These are phyloP conservation scores for Primulina eburnea DNA, from an alignment of 257 asterid species.

Conservation along the genomic window DNA sequence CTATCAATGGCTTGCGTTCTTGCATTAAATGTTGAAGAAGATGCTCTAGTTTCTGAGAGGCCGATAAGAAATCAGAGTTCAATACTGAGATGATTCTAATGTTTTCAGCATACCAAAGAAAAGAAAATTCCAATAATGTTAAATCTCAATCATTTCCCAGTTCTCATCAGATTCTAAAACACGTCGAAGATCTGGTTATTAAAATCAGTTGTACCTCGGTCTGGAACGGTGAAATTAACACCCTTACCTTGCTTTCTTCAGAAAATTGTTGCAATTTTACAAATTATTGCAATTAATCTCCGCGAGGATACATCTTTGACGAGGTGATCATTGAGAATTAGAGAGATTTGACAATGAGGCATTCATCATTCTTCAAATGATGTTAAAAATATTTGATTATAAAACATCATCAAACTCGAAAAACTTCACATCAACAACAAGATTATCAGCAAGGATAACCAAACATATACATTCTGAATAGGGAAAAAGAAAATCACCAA, in stretches of 20 bases:
- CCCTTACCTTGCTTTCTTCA: background rate
- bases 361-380: background rate
- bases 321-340: background rate
- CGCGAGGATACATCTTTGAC: background rate
- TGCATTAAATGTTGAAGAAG: conserved; percentile 5
- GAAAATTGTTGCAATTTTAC: background rate
- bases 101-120: background rate
- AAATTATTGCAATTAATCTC: background rate
- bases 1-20: background rate
- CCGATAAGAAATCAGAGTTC: conserved; percentile 6
- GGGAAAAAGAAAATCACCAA: conserved; percentile 1
- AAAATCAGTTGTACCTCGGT: background rate
- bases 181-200: background rate
- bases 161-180: background rate
- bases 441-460: conserved; percentile 13
- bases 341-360: background rate
- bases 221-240: background rate
- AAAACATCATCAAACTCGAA: background rate
- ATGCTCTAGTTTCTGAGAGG: conserved; percentile 20
- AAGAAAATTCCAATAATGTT: background rate
- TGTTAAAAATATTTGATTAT: background rate
- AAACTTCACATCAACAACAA: conserved; percentile 10
- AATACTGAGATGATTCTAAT: conserved; percentile 9
- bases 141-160: too few species aligned
- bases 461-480: conserved; percentile 7